phyloP scores from a whole-genome alignment of 2,329 filamentous ascomycete genomes.

The Cytospora paraplurivora region DNA sequence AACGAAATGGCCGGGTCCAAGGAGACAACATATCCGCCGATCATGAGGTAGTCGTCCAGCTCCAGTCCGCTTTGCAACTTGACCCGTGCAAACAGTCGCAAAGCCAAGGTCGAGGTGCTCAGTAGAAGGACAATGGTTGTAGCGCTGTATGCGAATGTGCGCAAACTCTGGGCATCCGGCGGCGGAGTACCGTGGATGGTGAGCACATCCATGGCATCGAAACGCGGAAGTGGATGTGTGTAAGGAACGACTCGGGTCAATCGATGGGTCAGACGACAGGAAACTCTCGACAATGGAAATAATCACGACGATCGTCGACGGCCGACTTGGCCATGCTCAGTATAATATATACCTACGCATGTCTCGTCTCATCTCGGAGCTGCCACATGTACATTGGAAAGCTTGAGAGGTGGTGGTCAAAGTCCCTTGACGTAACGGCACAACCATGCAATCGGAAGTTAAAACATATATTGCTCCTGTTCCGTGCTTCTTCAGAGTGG shows the following conservation, averaged over 20 bases:
- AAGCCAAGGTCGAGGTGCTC: conserved; percentile 16
- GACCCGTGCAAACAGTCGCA: conserved; percentile 15
- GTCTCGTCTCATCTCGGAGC: no score
- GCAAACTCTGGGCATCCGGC: not conserved
- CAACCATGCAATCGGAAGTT: no score
- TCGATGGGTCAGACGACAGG: not conserved
- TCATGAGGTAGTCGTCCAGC: conserved; percentile 27
- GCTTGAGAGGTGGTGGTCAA: no score
- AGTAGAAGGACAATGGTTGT: conserved; percentile 25
- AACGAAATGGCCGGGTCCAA: conserved; percentile 26
- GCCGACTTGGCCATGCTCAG: not conserved
- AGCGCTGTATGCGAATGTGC: not conserved
- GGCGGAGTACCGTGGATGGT: not conserved
- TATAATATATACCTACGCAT: not conserved
- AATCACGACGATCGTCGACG: not conserved
- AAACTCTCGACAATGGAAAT: not conserved
- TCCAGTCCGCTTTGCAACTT: conserved; percentile 20
- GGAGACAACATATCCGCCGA: conserved; percentile 16
- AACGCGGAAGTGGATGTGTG: not conserved
- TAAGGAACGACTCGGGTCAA: not conserved
- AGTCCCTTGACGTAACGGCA: no score
- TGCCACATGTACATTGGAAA: no score
- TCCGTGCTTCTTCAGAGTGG: no score
- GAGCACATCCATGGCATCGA: not conserved
- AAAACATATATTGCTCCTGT: no score